Evolutionary conservation across 495 filamentous ascomycete genomes (phyloP).

Genomic region (Penicillium crystallinum): DNA sequence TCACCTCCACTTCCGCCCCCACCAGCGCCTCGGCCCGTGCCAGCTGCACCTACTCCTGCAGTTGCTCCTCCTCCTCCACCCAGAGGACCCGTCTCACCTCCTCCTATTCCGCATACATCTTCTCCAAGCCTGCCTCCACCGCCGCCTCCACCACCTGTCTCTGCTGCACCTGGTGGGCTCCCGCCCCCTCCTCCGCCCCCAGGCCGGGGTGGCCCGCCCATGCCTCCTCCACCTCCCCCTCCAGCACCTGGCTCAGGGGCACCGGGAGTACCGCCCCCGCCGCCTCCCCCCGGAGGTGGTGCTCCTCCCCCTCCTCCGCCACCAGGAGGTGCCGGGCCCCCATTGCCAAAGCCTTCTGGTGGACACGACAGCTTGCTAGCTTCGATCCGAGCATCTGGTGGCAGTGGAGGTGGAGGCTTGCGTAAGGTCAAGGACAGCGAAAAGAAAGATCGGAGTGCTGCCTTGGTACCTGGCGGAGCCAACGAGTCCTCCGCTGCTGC

Average conservation of each 20-base stretch:
- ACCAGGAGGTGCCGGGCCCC: conserved; percentile 57
- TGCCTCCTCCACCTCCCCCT: conserved; percentile 42
- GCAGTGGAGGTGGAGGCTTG: conserved; percentile 59
- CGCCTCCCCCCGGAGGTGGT: conserved; percentile 32
- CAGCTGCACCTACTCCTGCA: conserved; percentile 28
- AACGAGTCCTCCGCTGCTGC: conserved; percentile 48
- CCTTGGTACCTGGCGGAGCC: conserved; percentile 54
- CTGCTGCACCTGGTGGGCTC: conserved; percentile 15
- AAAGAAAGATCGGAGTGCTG: conserved; percentile 76
- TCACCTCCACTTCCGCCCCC: conserved; percentile 48
- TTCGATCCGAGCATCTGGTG: conserved; percentile 73
- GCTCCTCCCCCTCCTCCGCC: conserved; percentile 28
- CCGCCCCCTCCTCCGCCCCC: conserved; percentile 23
- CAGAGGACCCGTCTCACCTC: conserved; percentile 19
- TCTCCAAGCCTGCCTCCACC: conserved; percentile 19
- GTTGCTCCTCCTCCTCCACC: conserved; percentile 25
- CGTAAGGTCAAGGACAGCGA: conserved; percentile 75
- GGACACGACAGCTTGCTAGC: conserved; percentile 67
- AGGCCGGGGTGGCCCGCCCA: conserved; percentile 38
- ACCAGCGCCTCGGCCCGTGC: conserved; percentile 48
- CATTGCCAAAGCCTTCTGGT: conserved; percentile 47
- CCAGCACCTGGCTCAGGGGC: conserved; percentile 28
- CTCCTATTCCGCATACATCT: conserved; percentile 23
- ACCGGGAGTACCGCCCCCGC: conserved; percentile 47
- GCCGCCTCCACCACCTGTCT: conserved; percentile 27